Percentiles rank a stretch among this genome's conserved stretches.
Evolutionary conservation across 2,329 filamentous ascomycete genomes (phyloP).

Genomic region (Cladophialophora psammophila): DNA sequence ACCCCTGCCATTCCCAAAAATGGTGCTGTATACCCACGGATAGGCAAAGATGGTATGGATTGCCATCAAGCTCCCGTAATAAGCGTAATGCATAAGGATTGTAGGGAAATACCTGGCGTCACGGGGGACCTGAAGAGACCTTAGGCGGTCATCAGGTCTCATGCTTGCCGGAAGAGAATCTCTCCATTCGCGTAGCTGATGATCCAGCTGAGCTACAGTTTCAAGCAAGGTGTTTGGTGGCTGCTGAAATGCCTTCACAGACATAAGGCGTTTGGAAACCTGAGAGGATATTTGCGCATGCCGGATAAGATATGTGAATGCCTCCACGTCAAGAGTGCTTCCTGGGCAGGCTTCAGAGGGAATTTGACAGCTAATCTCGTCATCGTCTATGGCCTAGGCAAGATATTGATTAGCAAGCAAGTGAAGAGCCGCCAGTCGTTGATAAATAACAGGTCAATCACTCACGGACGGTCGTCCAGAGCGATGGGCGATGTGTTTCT

Average conservation of each 20-base stretch:
- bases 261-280: background rate
- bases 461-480: conserved; percentile 25
- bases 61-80: background rate
- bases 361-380: conserved; percentile 20
- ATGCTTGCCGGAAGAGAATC: background rate
- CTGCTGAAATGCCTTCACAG: background rate
- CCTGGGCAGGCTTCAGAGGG: background rate
- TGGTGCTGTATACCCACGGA: conserved; percentile 14
- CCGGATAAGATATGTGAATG: background rate
- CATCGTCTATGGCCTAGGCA: conserved; percentile 20
- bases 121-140: background rate
- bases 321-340: conserved; percentile 13
- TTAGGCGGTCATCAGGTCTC: background rate
- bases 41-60: conserved; percentile 13
- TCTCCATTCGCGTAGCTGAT: background rate
- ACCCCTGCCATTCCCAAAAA: background rate
- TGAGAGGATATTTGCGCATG: conserved; percentile 16
- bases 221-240: background rate
- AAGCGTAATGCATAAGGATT: conserved; percentile 3
- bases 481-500: conserved; percentile 19
- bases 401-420: background rate
- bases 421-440: background rate
- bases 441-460: background rate
- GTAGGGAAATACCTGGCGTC: background rate
- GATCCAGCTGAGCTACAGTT: background rate